phyloP scores from a whole-genome alignment of 306 rosid genomes.

The Benincasa hispida region DNA sequence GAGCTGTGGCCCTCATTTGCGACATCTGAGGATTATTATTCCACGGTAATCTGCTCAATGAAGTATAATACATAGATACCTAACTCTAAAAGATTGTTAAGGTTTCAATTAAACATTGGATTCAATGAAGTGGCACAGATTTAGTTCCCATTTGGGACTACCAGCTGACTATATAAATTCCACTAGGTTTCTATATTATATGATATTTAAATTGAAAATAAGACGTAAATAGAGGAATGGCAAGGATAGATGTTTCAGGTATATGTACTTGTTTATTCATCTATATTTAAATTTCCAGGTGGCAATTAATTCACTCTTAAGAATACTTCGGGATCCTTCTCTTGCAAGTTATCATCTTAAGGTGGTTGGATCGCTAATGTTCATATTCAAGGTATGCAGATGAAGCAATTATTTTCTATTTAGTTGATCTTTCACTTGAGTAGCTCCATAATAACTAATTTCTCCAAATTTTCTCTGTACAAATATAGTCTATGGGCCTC shows the following conservation, averaged over 20 bases:
- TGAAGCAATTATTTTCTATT: not conserved
- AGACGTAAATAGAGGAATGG: not conserved
- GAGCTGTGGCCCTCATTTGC: conserved; percentile 98
- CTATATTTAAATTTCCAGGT: conserved; percentile 30
- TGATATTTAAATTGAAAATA: not conserved
- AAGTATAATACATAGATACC: not conserved
- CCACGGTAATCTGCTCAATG: conserved; percentile 45
- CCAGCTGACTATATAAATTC: not conserved
- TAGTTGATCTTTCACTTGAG: not conserved
- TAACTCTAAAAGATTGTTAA: not conserved
- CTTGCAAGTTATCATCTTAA: conserved; percentile 83
- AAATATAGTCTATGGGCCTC: conserved; percentile 87
- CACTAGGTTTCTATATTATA: not conserved
- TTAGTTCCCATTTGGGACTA: not conserved
- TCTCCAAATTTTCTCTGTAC: conserved; percentile 19
- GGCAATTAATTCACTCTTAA: conserved; percentile 94
- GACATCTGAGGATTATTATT: conserved; percentile 83
- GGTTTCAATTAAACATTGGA: not conserved
- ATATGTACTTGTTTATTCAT: not conserved
- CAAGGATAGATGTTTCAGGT: not conserved
- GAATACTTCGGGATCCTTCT: conserved; percentile 94
- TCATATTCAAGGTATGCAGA: conserved; percentile 79
- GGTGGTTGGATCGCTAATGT: conserved; percentile 97
- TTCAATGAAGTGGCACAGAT: not conserved
- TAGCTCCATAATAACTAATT: conserved; percentile 14